These are phyloP conservation scores for Neoarthrinium moseri DNA, from an alignment of 2,329 filamentous ascomycete species.

Conservation along the genomic window DNA sequence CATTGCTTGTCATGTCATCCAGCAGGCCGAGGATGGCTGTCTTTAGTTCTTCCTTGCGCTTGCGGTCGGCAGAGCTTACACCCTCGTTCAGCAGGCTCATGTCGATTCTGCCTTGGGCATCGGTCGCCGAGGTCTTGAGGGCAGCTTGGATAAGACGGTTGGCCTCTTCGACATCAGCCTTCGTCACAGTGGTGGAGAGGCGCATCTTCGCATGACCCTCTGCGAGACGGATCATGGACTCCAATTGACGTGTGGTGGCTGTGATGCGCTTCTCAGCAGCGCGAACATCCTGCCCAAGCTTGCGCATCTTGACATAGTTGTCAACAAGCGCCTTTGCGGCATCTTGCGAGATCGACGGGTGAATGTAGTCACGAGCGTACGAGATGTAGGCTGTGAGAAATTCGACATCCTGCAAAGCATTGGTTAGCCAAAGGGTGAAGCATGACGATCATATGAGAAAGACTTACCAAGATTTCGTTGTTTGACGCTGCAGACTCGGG, in stretches of 20 bases:
- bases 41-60: slow-evolving; percentile 81
- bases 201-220: slow-evolving; percentile 99
- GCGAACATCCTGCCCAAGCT: slow-evolving; percentile 84
- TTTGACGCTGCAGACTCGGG: slow-evolving; percentile 77
- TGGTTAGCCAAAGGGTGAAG: slow-evolving; percentile 22
- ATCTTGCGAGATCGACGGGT: slow-evolving; percentile 76
- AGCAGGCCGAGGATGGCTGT: slow-evolving; percentile 70
- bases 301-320: slow-evolving; percentile 92
- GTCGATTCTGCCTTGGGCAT: slow-evolving; percentile 88
- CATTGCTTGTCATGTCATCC: slow-evolving; percentile 74
- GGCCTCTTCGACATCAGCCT: slow-evolving; percentile 82
- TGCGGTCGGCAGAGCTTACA: slow-evolving; percentile 83
- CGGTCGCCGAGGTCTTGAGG: slow-evolving; percentile 96
- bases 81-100: slow-evolving; percentile 95
- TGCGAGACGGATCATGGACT: slow-evolving; percentile 95
- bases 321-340: slow-evolving; percentile 83
- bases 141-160: slow-evolving; percentile 91
- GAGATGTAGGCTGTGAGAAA: slow-evolving; percentile 97
- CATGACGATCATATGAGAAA: neutral
- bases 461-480: slow-evolving; percentile 76
- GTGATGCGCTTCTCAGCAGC: slow-evolving; percentile 94
- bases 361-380: slow-evolving; percentile 83
- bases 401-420: slow-evolving; percentile 76
- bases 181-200: slow-evolving; percentile 71
- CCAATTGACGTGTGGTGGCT: slow-evolving; percentile 91